Conservation (phyloP, 352 stramenopile genomes). For the Phytophthora litchii region DNA sequence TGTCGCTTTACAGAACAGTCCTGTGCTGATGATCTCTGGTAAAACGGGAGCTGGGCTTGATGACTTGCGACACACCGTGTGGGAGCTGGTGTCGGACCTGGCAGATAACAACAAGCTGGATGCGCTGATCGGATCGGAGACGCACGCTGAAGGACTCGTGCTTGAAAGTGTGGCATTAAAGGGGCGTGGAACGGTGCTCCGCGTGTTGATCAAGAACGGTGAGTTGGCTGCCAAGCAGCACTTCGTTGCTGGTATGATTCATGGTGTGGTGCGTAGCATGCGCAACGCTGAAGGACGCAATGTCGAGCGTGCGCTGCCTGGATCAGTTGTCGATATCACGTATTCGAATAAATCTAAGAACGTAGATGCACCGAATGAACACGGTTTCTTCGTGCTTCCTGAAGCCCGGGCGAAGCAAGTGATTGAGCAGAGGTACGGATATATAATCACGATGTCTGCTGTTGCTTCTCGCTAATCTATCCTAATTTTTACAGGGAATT, state of each 20-base stretch:
- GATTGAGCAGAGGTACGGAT: constrained; percentile 67
- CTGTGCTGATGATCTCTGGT: constrained; percentile 81
- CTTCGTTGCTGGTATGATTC: constrained; percentile 88
- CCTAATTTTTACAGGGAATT: constrained; percentile 51
- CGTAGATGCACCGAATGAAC: constrained; percentile 82
- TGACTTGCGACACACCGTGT: constrained; percentile 49
- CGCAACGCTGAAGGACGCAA: constrained; percentile 60
- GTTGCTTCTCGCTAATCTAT: constrained; percentile 3
- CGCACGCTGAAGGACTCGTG: constrained; percentile 64
- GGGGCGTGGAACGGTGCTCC: constrained; percentile 71
- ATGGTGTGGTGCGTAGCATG: constrained; percentile 72
- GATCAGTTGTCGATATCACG: constrained; percentile 80
- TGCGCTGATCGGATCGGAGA: constrained; percentile 43
- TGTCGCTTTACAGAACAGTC: constrained; percentile 77
- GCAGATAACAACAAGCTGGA: constrained; percentile 40
- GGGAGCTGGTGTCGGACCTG: constrained; percentile 38
- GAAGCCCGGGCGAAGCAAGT: constrained; percentile 71
- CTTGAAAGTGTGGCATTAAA: constrained; percentile 75
- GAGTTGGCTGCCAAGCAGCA: constrained; percentile 70
- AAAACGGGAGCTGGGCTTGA: constrained; percentile 65
- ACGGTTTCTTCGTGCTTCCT: constrained; percentile 75
- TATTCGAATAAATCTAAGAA: constrained; percentile 86
- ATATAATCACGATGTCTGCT: neutral
- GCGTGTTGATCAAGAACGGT: constrained; percentile 75
- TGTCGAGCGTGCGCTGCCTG: constrained; percentile 56